Evolutionary conservation across 306 rosid genomes (phyloP), one percentile per base, ranked within the genome.

Genomic region (Quercus wislizeni): DNA sequence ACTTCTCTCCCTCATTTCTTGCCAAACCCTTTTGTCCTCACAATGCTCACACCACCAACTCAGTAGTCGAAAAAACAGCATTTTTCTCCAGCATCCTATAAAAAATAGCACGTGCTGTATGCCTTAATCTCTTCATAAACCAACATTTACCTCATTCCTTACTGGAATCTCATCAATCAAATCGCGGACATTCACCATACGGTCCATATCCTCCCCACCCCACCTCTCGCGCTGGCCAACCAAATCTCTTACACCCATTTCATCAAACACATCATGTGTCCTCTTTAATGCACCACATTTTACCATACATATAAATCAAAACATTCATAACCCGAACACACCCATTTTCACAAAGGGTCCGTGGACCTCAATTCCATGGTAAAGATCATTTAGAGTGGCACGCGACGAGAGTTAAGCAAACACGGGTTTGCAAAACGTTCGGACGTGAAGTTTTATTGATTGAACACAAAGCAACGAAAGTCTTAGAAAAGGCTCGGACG

Each of bases 291-390:
- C 56, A 56, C 62, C 76, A 46, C 83, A 80, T 69, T 75, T 75
- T 75, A 14, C 80, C 84, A 69, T 75, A 80, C 80, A 75, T 69
- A 69, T 75, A 79, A 28, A 80, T 75, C 79, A 80, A 49, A 14
- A 79, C 80, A 18, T 69, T 80, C 30, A 55, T 43, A 28, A 75
- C 84, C 6, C 72, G 80, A n/a, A 67, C 6, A 49, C 71, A 20
- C 80, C 84, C 31, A 41, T 56, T 59, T 58, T 80, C 14, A 46
- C n/a, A 57, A 80, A n/a, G 55, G 64, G 75, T 10, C 72, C 9
- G n/a, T 75, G 84, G 46, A 69, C 76, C 43, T 80, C 84, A 20
- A 15, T 21, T 20, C 83, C 83, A 0, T 2, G 62, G 11, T 19
- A 35, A 14, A 80, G 28, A 74, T 80, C 64, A 8, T 17, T 6